These are phyloP conservation scores for Penstemon newberryi DNA, from an alignment of 257 asterid species.

Conservation along the genomic window DNA sequence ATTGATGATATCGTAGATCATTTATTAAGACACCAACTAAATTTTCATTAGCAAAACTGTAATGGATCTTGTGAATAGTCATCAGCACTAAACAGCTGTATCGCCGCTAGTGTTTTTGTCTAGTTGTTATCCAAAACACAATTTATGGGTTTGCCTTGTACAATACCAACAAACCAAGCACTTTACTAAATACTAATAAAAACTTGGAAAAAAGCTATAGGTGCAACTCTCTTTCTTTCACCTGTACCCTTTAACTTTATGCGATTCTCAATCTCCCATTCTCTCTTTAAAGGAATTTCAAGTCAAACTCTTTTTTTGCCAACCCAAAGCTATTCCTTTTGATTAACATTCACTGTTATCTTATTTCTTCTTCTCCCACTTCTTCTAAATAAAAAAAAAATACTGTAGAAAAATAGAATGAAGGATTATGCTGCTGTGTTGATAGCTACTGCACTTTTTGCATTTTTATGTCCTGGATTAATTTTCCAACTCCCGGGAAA, in stretches of 20 bases:
- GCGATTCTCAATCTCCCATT: constrained; percentile 26
- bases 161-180: constrained; percentile 7
- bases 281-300: constrained; percentile 23
- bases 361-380: constrained; percentile 15
- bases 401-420: constrained; percentile 33
- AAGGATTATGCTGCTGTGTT: constrained; percentile 67
- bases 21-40: too few species aligned
- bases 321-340: constrained; percentile 12
- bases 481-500: constrained; percentile 82
- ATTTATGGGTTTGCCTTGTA: constrained; percentile 3
- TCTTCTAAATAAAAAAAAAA: neutral
- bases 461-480: constrained; percentile 66
- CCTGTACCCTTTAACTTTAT: constrained; percentile 22
- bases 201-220: constrained; percentile 7
- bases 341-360: neutral
- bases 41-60: neutral
- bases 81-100: neutral
- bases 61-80: neutral
- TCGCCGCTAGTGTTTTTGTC: constrained; percentile 28
- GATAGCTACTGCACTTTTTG: constrained; percentile 72
- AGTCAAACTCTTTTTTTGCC: constrained; percentile 19
- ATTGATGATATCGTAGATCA: too few species aligned
- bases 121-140: constrained; percentile 7
- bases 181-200: neutral
- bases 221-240: constrained; percentile 1